Conservation (phyloP, 2,329 filamentous ascomycete genomes). For the Fusarium compactum region DNA sequence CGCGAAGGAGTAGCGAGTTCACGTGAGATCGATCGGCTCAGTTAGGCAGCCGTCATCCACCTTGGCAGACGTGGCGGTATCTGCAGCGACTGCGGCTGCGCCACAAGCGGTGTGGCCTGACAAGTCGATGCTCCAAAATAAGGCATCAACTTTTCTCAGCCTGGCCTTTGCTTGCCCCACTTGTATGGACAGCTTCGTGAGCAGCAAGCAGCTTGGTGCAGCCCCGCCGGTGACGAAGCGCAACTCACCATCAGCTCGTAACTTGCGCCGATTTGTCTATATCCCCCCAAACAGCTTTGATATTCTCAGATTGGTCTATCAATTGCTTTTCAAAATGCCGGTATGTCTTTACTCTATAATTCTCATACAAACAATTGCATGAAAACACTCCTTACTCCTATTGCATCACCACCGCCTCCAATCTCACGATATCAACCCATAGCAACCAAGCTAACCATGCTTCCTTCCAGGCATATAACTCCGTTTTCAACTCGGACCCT, state of each 20-base stretch:
- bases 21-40: slow-evolving; percentile 48
- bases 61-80: slow-evolving; percentile 32
- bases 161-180: slow-evolving; percentile 49
- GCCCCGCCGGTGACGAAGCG: slow-evolving; percentile 50
- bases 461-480: slow-evolving; percentile 86
- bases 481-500: slow-evolving; percentile 90
- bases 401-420: slow-evolving; percentile 30
- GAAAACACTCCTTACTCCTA: slow-evolving; percentile 10
- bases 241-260: slow-evolving; percentile 40
- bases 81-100: slow-evolving; percentile 15
- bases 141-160: slow-evolving; percentile 43
- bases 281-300: slow-evolving; percentile 31
- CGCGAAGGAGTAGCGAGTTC: slow-evolving; percentile 54
- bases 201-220: slow-evolving; percentile 42
- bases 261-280: slow-evolving; percentile 38
- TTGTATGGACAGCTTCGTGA: slow-evolving; percentile 51
- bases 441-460: slow-evolving; percentile 43
- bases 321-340: slow-evolving; percentile 58
- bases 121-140: background rate
- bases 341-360: slow-evolving; percentile 50
- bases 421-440: slow-evolving; percentile 25
- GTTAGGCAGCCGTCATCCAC: slow-evolving; percentile 49
- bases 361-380: slow-evolving; percentile 1
- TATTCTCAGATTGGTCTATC: slow-evolving; percentile 38
- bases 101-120: slow-evolving; percentile 41